Evolutionary conservation across 2,329 filamentous ascomycete species (phyloP), one percentile per base, ranked within the genome.

Genomic region (Phaeophleospora eucalypticola): DNA sequence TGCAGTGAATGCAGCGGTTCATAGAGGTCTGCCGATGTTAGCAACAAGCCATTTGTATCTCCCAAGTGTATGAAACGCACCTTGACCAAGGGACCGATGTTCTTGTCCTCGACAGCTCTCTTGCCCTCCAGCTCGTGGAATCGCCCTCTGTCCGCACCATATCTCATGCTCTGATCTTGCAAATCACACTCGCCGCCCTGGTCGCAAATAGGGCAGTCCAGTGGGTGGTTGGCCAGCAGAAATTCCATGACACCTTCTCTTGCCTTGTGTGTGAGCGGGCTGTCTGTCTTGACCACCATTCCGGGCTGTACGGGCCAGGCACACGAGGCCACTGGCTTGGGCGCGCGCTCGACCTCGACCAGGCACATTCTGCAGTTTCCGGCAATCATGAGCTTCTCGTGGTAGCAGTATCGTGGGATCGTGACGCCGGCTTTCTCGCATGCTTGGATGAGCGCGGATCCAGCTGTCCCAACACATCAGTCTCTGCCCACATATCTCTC

Each of bases 361-460:
- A 98, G 76, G 74, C 93, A 98, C 93, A 98, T 98, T 76, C 93
- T 89, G 75, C 93, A 98, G 75, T 97, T 98, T 72, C 93, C 93
- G 65, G 93, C 93, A 79, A 98, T 95, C 85, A 95, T 89, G 61
- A 98, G 81, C 76, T 98, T 97, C 86, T 97, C 91, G 81, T 96
- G 91, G 74, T 97, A 97, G 75, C 91, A 97, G 74, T 95, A 96
- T 88, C 90, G 89, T 61, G 91, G 91, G 65, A 97, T 79, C 53
- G 86, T 93, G 58, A 79, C 81, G 66, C 93, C 93, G 57, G 91
- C 93, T 77, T 98, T 96, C 75, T 98, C 93, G 77, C 93, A 98
- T 67, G 93, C 93, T 77, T 98, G 93, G 69, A 98, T 98, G 64
- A 98, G 81, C 66, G 93, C 91, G 62, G 93, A 93, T 59, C 91